Percentiles rank a stretch among this genome's conserved stretches.
Evolutionary conservation across 2,329 filamentous ascomycete genomes (phyloP).

Genomic region (Thielaviopsis cerberus): DNA sequence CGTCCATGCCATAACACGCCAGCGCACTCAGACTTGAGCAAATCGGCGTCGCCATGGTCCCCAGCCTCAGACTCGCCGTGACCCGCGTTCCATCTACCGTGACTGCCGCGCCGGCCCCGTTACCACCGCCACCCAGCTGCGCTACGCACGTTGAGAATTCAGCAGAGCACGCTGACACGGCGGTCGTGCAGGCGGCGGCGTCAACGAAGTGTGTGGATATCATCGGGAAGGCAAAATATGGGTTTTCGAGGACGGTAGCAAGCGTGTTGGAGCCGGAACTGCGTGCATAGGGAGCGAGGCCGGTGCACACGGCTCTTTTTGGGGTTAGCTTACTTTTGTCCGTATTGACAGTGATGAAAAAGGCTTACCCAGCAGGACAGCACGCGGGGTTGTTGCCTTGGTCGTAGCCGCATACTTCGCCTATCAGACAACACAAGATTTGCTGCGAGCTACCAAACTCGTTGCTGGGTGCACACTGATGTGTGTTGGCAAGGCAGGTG

Average conservation of each 20-base stretch:
- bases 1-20: conserved; percentile 29
- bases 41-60: conserved; percentile 30
- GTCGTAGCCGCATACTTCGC: conserved; percentile 32
- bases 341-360: conserved; percentile 13
- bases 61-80: conserved; percentile 24
- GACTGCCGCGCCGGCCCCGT: conserved; percentile 35
- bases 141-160: conserved; percentile 37
- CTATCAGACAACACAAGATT: conserved; percentile 31
- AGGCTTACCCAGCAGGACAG: conserved; percentile 31
- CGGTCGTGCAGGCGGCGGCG: conserved; percentile 31
- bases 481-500: not conserved
- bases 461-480: conserved; percentile 16
- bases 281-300: conserved; percentile 28
- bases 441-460: conserved; percentile 25
- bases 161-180: conserved; percentile 30
- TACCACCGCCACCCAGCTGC: conserved; percentile 25
- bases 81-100: conserved; percentile 34
- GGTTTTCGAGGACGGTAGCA: conserved; percentile 35
- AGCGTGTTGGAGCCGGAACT: conserved; percentile 21
- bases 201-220: conserved; percentile 34
- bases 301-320: conserved; percentile 40
- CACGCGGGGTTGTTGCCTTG: conserved; percentile 31
- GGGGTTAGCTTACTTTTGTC: not conserved
- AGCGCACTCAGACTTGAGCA: conserved; percentile 36
- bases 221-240: conserved; percentile 42